These are phyloP conservation scores for Phytophthora cryptogea DNA, from an alignment of 352 stramenopile genomes.

Conservation along the genomic window DNA sequence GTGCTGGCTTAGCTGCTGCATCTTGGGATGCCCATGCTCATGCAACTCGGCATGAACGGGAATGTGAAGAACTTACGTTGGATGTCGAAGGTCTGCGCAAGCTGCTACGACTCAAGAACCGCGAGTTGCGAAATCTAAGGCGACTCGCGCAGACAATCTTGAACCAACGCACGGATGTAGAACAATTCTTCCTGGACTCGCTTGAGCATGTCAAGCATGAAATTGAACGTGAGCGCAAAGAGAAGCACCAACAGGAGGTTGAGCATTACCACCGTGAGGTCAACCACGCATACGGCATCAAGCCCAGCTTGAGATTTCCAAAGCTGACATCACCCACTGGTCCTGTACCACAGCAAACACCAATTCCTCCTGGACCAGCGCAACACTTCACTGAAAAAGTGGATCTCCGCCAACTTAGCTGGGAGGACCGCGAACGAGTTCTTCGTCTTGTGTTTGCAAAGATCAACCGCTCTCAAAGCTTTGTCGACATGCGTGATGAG, in stretches of 20 bases:
- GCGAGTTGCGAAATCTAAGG: conserved; percentile 90
- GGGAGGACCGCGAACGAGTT: conserved; percentile 92
- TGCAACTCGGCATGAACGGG: conserved; percentile 51
- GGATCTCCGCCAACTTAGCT: conserved; percentile 87
- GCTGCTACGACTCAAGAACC: conserved; percentile 92
- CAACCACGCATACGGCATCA: conserved; percentile 45
- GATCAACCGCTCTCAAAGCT: conserved; percentile 88
- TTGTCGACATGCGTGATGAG: conserved; percentile 34
- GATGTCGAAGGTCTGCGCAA: conserved; percentile 87
- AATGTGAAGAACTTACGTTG: conserved; percentile 85
- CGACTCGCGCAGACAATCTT: conserved; percentile 91
- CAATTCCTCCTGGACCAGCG: conserved; percentile 4
- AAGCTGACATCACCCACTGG: conserved; percentile 39
- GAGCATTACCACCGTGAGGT: conserved; percentile 62
- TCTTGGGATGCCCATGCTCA: conserved; percentile 67
- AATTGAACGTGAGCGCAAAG: conserved; percentile 59
- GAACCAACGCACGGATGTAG: conserved; percentile 89
- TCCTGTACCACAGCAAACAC: conserved; percentile 5
- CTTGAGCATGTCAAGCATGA: conserved; percentile 88
- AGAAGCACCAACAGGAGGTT: conserved; percentile 47
- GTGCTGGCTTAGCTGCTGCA: conserved; percentile 62
- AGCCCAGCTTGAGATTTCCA: conserved; percentile 50
- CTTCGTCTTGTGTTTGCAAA: conserved; percentile 93
- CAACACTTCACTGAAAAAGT: conserved; percentile 75
- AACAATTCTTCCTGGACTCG: conserved; percentile 94